These are phyloP conservation scores for Syncephalastrum sp. DNA, from an alignment of 371 early-diverging fungal species.

Conservation along the genomic window DNA sequence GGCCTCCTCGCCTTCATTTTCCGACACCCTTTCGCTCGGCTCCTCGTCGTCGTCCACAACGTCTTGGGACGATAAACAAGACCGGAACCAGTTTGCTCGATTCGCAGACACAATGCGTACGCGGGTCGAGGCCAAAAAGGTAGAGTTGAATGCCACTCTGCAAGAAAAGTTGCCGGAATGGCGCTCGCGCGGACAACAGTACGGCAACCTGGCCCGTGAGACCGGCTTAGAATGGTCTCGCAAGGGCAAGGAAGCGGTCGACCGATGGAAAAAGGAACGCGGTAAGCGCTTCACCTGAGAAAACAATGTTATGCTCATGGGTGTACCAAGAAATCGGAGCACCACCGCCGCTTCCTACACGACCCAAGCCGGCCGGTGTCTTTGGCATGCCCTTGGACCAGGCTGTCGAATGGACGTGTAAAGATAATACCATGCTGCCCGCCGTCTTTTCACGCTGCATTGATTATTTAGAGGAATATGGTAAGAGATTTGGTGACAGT, in stretches of 20 bases:
- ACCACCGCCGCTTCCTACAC: conserved; percentile 9
- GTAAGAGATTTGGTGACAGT: conserved; percentile 10
- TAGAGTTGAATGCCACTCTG: conserved; percentile 46
- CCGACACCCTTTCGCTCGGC: background rate
- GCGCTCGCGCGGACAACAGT: conserved; percentile 39
- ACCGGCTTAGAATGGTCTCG: conserved; percentile 50
- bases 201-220: conserved; percentile 47
- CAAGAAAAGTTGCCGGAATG: conserved; percentile 52
- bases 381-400: conserved; percentile 59
- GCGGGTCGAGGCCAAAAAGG: conserved; percentile 40
- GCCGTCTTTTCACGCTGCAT: conserved; percentile 75
- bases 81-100: background rate
- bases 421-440: conserved; percentile 64
- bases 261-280: conserved; percentile 48
- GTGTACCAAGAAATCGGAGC: background rate
- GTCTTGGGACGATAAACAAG: conserved; percentile 7
- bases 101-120: conserved; percentile 27
- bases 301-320: background rate
- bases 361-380: conserved; percentile 25
- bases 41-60: conserved; percentile 3
- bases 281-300: background rate
- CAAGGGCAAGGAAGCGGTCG: conserved; percentile 48
- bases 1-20: conserved; percentile 2
- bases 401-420: conserved; percentile 51
- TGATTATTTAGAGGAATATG: conserved; percentile 69